These are phyloP conservation scores for Aplosporella prunicola DNA, from an alignment of 2,329 filamentous ascomycete species.

Conservation along the genomic window DNA sequence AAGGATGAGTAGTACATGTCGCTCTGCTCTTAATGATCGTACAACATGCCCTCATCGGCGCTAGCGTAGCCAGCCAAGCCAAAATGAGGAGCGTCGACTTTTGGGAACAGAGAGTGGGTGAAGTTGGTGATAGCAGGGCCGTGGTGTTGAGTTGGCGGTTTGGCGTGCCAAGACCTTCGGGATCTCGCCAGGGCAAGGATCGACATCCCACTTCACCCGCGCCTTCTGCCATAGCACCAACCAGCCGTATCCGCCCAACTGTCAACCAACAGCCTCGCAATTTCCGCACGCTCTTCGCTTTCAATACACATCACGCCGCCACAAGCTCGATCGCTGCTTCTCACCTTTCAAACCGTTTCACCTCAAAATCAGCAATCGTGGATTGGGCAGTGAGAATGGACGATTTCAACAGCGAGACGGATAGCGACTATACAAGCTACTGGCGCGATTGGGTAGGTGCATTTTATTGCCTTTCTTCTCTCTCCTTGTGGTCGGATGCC, in stretches of 20 bases:
- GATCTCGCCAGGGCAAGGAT: no score
- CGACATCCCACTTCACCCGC: slow-evolving; percentile 9
- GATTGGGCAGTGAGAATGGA: slow-evolving; percentile 55
- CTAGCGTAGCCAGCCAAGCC: no score
- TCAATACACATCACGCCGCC: no score
- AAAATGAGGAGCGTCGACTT: no score
- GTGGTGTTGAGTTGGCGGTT: no score
- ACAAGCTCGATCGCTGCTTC: no score
- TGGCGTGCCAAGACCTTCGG: no score
- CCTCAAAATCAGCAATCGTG: neutral
- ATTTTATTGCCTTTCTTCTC: slow-evolving; percentile 2
- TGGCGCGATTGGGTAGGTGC: slow-evolving; percentile 95
- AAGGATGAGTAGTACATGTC: no score
- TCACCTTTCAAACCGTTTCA: neutral
- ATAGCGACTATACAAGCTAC: slow-evolving; percentile 98
- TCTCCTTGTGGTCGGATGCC: neutral
- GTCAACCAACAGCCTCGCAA: neutral
- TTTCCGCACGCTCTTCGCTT: slow-evolving; percentile 2
- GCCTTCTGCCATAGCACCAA: slow-evolving; percentile 8
- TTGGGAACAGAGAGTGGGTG: no score
- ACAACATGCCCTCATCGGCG: no score
- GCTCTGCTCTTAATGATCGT: no score
- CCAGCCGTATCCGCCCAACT: neutral
- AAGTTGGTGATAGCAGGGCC: no score
- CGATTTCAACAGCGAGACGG: slow-evolving; percentile 94